A percentile compares a stretch with the other conserved stretches of the same genome.
Conservation (phyloP, 2,329 filamentous ascomycete genomes). For the Plenodomus tracheiphilus region DNA sequence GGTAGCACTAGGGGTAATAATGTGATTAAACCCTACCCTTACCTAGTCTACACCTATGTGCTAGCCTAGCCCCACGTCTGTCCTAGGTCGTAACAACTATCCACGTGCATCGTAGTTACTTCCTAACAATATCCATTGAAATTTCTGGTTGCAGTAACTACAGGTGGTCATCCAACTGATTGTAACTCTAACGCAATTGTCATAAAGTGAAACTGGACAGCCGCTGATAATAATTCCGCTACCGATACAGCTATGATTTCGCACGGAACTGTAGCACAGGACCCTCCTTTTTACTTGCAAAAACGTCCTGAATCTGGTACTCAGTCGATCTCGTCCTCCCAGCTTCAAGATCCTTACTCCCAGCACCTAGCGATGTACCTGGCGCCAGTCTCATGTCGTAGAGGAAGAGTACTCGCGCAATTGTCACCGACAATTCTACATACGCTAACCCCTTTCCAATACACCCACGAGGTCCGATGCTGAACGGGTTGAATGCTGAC, state of each 20-base stretch:
- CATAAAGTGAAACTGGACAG: no score
- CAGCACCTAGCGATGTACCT: slow-evolving; percentile 37
- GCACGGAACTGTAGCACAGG: slow-evolving; percentile 62
- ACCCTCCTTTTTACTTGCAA: slow-evolving; percentile 74
- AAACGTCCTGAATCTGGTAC: slow-evolving; percentile 72
- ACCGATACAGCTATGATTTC: slow-evolving; percentile 6
- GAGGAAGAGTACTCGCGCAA: slow-evolving; percentile 64
- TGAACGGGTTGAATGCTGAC: slow-evolving; percentile 75
- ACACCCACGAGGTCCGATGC: slow-evolving; percentile 69
- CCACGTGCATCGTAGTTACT: no score
- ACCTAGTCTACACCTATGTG: no score
- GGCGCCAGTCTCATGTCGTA: slow-evolving; percentile 58
- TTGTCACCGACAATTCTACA: slow-evolving; percentile 65
- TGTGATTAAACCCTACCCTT: no score
- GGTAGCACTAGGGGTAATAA: no score
- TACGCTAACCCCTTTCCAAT: slow-evolving; percentile 73
- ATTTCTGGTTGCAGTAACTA: no score
- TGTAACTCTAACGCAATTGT: no score
- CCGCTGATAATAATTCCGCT: background rate
- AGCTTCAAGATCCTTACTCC: slow-evolving; percentile 34
- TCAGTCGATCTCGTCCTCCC: slow-evolving; percentile 51
- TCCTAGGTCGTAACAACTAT: no score
- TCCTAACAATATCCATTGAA: no score
- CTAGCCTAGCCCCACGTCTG: no score
- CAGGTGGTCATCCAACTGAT: no score